These are phyloP conservation scores for Dillenia turbinata DNA, from an alignment of 164 flowering plant genomes.

Conservation along the genomic window DNA sequence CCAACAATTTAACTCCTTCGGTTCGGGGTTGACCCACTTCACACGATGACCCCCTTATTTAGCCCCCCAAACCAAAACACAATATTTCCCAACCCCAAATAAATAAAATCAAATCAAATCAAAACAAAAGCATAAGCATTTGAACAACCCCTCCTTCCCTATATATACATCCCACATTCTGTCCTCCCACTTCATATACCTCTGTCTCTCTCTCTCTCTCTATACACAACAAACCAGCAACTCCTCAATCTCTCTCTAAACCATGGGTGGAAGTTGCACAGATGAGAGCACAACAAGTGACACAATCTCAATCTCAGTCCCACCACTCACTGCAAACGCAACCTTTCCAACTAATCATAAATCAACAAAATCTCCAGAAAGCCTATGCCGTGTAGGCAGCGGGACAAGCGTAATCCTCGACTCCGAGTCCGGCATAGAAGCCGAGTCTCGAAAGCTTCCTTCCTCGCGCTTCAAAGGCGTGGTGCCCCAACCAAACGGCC, in stretches of 20 bases:
- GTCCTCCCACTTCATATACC: neutral
- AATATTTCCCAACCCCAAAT: neutral
- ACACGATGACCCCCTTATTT: conserved; percentile 3
- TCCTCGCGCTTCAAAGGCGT: conserved; percentile 90
- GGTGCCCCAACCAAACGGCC: conserved; percentile 94
- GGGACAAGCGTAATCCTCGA: conserved; percentile 59
- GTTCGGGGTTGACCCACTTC: conserved; percentile 38
- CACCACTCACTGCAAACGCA: conserved; percentile 17
- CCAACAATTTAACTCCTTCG: conserved; percentile 19
- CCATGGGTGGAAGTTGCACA: conserved; percentile 49
- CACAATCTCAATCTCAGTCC: conserved; percentile 13
- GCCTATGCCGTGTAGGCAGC: conserved; percentile 66
- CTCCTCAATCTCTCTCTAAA: neutral
- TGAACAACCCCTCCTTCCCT: conserved; percentile 1
- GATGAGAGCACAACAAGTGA: conserved; percentile 48
- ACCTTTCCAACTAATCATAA: no score
- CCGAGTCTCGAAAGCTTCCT: conserved; percentile 79
- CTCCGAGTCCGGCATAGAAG: conserved; percentile 53
- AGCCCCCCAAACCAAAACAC: neutral
- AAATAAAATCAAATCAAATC: neutral
- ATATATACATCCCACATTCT: conserved; percentile 6
- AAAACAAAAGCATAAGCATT: neutral
- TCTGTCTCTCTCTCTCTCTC: neutral
- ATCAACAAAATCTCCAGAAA: conserved; percentile 18
- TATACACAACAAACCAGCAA: neutral